A percentile compares a stretch with the other conserved stretches of the same genome.
Evolutionary conservation across 2,329 filamentous ascomycete genomes (phyloP).

Genomic region (Geosmithia flava): DNA sequence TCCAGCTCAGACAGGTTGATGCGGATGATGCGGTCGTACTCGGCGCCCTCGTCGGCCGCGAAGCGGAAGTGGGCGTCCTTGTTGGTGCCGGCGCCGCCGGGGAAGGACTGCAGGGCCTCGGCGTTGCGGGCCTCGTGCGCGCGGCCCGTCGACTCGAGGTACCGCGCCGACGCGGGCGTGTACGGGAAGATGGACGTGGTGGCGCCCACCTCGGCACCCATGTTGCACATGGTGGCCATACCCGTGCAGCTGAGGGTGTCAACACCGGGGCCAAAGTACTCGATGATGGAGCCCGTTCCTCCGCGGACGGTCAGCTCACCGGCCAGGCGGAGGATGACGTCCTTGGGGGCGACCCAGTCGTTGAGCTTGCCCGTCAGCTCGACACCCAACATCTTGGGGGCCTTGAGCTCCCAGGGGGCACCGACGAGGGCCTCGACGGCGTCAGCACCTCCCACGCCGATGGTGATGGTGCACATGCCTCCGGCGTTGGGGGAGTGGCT

Average conservation of each 20-base stretch:
- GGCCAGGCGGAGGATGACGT: constrained; percentile 83
- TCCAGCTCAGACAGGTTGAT: constrained; percentile 86
- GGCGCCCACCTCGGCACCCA: constrained; percentile 86
- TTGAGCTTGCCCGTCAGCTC: constrained; percentile 70
- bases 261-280: constrained; percentile 86
- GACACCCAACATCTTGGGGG: constrained; percentile 81
- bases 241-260: constrained; percentile 83
- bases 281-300: constrained; percentile 87
- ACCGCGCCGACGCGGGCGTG: constrained; percentile 70
- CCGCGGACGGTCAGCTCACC: constrained; percentile 85
- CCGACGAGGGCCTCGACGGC: constrained; percentile 94
- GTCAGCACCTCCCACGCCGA: constrained; percentile 93
- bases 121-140: constrained; percentile 54
- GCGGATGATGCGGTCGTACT: constrained; percentile 84
- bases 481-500: constrained; percentile 97
- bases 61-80: constrained; percentile 50
- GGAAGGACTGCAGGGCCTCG: constrained; percentile 43
- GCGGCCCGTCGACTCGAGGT: constrained; percentile 69
- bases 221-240: constrained; percentile 86
- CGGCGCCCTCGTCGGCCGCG: constrained; percentile 63
- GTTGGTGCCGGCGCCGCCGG: constrained; percentile 23
- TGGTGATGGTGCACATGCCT: constrained; percentile 83
- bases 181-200: constrained; percentile 95
- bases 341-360: constrained; percentile 91
- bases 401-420: constrained; percentile 95